Base-by-base conservation (phyloP, 2,329 filamentous ascomycete species). In the Aspergillus ochraceoroseus region DNA sequence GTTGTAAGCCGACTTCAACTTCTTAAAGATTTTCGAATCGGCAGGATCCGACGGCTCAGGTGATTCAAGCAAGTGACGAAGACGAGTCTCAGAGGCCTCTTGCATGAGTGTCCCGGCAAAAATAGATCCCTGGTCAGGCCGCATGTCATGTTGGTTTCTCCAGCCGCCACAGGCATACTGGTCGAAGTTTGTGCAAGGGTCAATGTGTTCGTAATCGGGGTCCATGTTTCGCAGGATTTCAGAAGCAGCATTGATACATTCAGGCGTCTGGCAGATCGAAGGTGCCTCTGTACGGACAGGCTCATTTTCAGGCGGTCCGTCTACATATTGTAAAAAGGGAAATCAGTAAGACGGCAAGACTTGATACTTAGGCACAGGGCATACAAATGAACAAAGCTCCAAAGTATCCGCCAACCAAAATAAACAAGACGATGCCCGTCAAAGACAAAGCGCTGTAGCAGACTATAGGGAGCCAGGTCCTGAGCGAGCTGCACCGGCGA, bases 141-240 rank as follows among this genome's bases (percentile, higher is more conserved):
- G 75, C 43, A 85, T 72, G 52, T 84, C 80, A 62, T 85, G 76
- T 7, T 68, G 71, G 14, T 77, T 70, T 37, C 74, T 69, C 75
- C 81, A 86, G 7, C 82, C 82, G 40, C 79, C 80, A 52, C 82
- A 85, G 13, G 79, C 79, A 41, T 80, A 73, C 56, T 80, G 70
- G 44, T 84, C 79, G 44, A 87, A 87, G 54, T 85, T 64, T n/a
- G 70, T 74, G 52, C 83, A 87, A 1, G 83, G 76, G 55, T 86
- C 80, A 26, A 86, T 66, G 2, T 76, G 62, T 44, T 75, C 68
- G 59, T 83, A 80, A 35, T 79, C 67, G 5, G 79, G 75, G 11
- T 78, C 75, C 9, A 83, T 63, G 44, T 79, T 82, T 48, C 78
- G 75, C 6, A 82, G 68, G 26, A 83, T 73, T 47, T 76, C 73